Evolutionary conservation across 257 asterid species (phyloP).

Genomic region (Solanum bulbocastanum): DNA sequence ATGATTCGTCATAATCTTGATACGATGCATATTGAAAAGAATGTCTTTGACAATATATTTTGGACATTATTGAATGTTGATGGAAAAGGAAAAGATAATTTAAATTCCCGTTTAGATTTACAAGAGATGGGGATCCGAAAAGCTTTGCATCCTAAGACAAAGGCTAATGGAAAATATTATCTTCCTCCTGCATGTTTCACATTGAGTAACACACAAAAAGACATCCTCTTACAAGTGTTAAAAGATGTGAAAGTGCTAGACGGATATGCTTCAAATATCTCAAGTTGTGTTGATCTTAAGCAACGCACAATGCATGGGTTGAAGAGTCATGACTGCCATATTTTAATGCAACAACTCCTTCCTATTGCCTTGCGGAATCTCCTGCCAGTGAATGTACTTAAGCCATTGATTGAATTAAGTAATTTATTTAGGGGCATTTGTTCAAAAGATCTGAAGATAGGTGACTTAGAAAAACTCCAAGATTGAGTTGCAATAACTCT

Average conservation of each 20-base stretch:
- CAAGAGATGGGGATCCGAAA: no score
- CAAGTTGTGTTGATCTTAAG: not conserved
- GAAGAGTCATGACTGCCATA: not conserved
- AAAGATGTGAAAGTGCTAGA: not conserved
- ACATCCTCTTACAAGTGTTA: not conserved
- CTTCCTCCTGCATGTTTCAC: not conserved
- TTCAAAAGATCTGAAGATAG: not conserved
- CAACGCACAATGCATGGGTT: not conserved
- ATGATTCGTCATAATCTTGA: conserved; percentile 1
- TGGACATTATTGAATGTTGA: no score
- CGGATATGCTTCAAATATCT: not conserved
- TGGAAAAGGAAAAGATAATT: no score
- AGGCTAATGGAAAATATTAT: not conserved
- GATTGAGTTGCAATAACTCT: not conserved
- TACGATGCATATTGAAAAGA: conserved; percentile 2
- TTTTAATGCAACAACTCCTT: not conserved
- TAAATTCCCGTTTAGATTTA: no score
- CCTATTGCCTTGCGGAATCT: not conserved
- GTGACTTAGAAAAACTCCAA: not conserved
- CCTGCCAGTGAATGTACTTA: not conserved
- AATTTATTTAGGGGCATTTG: not conserved
- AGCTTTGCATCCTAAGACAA: no score
- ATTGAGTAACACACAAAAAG: not conserved
- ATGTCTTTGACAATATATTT: not conserved
- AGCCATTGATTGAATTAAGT: not conserved